Evolutionary conservation across 768 basidiomycete species (phyloP).

Genomic region (Trametes sanguinea): DNA sequence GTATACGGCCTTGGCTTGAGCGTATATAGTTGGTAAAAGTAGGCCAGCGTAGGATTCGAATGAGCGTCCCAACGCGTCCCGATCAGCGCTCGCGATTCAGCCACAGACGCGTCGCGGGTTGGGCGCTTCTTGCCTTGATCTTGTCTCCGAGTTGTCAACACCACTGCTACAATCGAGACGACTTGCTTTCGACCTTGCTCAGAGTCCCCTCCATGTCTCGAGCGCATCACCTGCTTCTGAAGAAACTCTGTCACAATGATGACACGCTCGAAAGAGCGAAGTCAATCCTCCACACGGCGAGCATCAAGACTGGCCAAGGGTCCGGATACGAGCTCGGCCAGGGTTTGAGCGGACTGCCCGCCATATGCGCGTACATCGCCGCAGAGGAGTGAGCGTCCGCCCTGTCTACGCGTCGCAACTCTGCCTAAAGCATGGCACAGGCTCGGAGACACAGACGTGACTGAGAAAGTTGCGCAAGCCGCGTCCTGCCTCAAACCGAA

Average conservation of each 20-base stretch:
- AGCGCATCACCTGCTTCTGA: conserved; percentile 26
- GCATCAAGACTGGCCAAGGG: conserved; percentile 48
- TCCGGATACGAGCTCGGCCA: conserved; percentile 48
- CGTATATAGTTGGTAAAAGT: no score
- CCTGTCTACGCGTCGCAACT: background rate
- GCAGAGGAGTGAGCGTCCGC: conserved; percentile 43
- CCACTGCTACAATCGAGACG: background rate
- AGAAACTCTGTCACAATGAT: conserved; percentile 32
- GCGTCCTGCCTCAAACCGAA: conserved; percentile 36
- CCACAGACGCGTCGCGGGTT: conserved; percentile 18
- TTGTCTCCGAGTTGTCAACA: conserved; percentile 4
- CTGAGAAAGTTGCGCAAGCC: conserved; percentile 33
- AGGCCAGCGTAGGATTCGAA: background rate
- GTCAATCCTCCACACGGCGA: conserved; percentile 38
- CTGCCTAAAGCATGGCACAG: conserved; percentile 16
- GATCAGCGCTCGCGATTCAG: background rate
- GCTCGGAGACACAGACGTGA: conserved; percentile 32
- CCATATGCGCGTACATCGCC: conserved; percentile 53
- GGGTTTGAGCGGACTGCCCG: conserved; percentile 43
- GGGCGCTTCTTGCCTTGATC: background rate
- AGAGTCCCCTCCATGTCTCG: conserved; percentile 29
- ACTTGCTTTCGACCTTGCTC: background rate
- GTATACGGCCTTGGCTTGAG: background rate
- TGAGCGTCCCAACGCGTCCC: background rate
- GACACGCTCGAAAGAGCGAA: conserved; percentile 40